Evolutionary conservation across 192 early-diverging fungal genomes (phyloP), one percentile per base, ranked within the genome.

Genomic region (Backusella tarrabulga): DNA sequence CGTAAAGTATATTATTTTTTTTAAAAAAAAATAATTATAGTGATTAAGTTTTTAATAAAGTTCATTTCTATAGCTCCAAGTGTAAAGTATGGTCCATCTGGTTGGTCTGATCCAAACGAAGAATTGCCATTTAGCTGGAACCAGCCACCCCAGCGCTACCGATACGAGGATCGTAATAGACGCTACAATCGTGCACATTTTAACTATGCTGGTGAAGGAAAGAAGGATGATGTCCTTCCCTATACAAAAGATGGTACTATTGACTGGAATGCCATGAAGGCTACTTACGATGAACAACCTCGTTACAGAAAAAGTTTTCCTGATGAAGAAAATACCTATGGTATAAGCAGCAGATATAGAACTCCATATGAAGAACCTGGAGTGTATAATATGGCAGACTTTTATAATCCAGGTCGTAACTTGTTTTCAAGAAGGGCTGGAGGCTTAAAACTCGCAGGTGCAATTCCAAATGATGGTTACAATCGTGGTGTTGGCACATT

Each of bases 401-500:
- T 34, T 40, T 21, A 36, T 36, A 69, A 69, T n/a, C 32, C 34
- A 23, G 52, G 54, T 12, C 34, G 56, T 7, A 40, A 19, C n/a
- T 15, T 15, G n/a, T 34, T 52, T 34, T n/a, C 26, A 35, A n/a
- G 21, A 41, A 23, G 34, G 1, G 68, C 35, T 14, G 68, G 68
- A 2, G 68, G 68, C 11, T 41, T 70, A 35, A 35, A 35, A 38
- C 68, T 70, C 40, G 54, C 52, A 14, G 56, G 54, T 26, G 54
- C 2, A 15, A 36, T 34, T 15, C 52, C 34, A 15, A 21, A 66
- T 14, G 56, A 38, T 63, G 54, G 34, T 17, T 52, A 66, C 9
- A 63, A 29, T 26, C 50, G 32, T 12, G 73, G 73, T 12, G n/a
- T 60, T 21, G 73, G 73, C 8, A 74, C 73, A 38, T 74, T 74